phyloP scores from a whole-genome alignment of 1,284 basidiomycete species.

The Calocybe gambosa region DNA sequence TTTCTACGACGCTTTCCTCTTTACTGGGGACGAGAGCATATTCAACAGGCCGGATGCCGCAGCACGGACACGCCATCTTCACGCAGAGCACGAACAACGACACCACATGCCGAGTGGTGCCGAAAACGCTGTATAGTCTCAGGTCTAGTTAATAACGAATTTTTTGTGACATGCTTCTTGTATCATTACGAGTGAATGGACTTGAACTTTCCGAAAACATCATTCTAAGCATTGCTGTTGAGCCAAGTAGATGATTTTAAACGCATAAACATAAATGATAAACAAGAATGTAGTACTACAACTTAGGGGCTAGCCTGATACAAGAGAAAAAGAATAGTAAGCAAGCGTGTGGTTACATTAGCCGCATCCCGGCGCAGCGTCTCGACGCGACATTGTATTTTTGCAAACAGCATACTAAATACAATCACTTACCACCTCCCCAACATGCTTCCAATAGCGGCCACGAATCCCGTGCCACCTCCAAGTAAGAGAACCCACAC shows the following conservation, averaged over 20 bases:
- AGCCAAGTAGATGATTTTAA: too few relatives aligned
- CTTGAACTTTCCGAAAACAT: too few relatives aligned
- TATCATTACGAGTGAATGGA: too few relatives aligned
- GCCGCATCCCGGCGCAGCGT: neutral
- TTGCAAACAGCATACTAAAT: neutral
- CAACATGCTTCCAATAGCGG: slow-evolving; percentile 16
- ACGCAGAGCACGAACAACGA: slow-evolving; percentile 10
- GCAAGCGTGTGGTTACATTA: too few relatives aligned
- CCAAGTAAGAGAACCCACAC: slow-evolving; percentile 52
- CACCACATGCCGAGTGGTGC: slow-evolving; percentile 11
- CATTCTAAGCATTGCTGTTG: too few relatives aligned
- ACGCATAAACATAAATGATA: neutral
- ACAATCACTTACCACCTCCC: slow-evolving; percentile 13
- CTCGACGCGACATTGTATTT: neutral
- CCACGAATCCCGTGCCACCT: slow-evolving; percentile 17
- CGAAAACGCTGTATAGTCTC: slow-evolving; percentile 6
- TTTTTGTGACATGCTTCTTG: too few relatives aligned
- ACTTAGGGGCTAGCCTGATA: slow-evolving; percentile 7
- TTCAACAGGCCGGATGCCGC: slow-evolving; percentile 37
- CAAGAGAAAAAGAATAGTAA: neutral
- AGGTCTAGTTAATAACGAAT: neutral
- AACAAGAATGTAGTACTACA: slow-evolving; percentile 7
- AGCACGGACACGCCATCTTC: slow-evolving; percentile 10
- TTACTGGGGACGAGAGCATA: slow-evolving; percentile 46
- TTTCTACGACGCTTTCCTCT: slow-evolving; percentile 49